Evolutionary conservation across 768 basidiomycete genomes (phyloP), one percentile per base, ranked within the genome.

Genomic region (Ramaria sp.): DNA sequence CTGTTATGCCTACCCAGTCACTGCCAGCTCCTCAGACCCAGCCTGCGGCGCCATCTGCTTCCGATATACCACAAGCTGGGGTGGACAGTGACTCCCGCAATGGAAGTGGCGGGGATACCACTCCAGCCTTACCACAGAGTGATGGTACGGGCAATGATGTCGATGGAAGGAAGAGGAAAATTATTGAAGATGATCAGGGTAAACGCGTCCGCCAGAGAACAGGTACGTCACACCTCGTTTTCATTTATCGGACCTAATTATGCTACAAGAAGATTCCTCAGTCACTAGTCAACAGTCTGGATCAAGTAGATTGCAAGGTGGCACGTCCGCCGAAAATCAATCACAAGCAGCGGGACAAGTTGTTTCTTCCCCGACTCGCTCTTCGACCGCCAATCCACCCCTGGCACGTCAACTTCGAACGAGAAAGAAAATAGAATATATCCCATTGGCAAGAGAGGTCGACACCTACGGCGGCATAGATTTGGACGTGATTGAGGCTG

Each of bases 401-500:
- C 70, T 71, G 57, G 61, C 74, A 32, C 75, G 71, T 48, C 69
- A 71, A 51, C 78, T 76, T 65, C 70, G 78, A 51, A 74, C 79
- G 32, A 78, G 85, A 56, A 82, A 86, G 59, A 93, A 87, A 70
- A 85, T 96, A 59, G 88, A 91, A 70, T 96, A 94, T 65, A 73
- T 86, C 28, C 93, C 93, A 0, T 71, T 89, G 16, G 80, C 78
- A 9, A 84, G 88, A 15, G 85, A 86, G 58, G 65, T 86, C 43
- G 80, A 85, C 30, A 83, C 82, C 0, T 73, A 80, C 56, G 93
- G 91, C 24, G 93, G 93, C 28, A 81, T 91, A 60, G 86, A 95
- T 67, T 64, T 92, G 32, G 75, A 81, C 47, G 60, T 69, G 10
- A 69, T 95, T 53, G 79, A 86, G 50, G 70, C 74, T 12, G 88